Conservation (phyloP, 495 filamentous ascomycete genomes). For the Xylaria grammica region DNA sequence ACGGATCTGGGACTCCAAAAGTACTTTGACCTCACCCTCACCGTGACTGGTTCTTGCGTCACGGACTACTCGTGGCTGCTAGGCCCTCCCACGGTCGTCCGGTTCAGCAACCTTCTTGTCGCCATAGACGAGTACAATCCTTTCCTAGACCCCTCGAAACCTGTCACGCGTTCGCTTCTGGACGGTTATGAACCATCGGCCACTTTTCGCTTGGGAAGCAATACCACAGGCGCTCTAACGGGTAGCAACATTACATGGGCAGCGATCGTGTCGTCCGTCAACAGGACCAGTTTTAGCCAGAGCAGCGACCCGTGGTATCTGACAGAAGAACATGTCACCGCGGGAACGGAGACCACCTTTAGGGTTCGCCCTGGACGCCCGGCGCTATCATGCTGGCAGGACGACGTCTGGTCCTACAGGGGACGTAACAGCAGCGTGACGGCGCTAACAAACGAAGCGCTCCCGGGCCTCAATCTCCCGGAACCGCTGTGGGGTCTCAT, state of each 20-base stretch:
- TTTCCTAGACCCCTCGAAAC: background rate
- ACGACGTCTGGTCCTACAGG: background rate
- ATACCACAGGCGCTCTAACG: slow-evolving; percentile 11
- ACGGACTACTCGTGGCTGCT: slow-evolving; percentile 40
- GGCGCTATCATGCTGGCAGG: background rate
- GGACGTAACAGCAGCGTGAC: background rate
- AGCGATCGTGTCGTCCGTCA: slow-evolving; percentile 37
- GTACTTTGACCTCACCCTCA: slow-evolving; percentile 35
- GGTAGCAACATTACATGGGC: slow-evolving; percentile 37
- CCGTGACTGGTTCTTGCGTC: slow-evolving; percentile 40
- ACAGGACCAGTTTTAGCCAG: slow-evolving; percentile 35
- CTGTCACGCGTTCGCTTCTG: background rate
- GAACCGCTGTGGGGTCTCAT: slow-evolving; percentile 26
- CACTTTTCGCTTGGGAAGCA: background rate
- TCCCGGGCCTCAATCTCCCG: slow-evolving; percentile 15
- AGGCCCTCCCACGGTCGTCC: too few relatives aligned
- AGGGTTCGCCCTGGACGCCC: background rate
- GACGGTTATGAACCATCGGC: background rate
- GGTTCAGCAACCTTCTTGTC: background rate
- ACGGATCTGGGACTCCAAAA: slow-evolving; percentile 44
- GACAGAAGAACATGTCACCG: slow-evolving; percentile 9
- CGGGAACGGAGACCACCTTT: background rate
- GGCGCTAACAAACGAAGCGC: background rate
- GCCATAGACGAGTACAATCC: background rate
- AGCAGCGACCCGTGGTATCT: slow-evolving; percentile 43